Conservation (phyloP, 1,284 basidiomycete species). For the Ceratobasidium theobromae region DNA sequence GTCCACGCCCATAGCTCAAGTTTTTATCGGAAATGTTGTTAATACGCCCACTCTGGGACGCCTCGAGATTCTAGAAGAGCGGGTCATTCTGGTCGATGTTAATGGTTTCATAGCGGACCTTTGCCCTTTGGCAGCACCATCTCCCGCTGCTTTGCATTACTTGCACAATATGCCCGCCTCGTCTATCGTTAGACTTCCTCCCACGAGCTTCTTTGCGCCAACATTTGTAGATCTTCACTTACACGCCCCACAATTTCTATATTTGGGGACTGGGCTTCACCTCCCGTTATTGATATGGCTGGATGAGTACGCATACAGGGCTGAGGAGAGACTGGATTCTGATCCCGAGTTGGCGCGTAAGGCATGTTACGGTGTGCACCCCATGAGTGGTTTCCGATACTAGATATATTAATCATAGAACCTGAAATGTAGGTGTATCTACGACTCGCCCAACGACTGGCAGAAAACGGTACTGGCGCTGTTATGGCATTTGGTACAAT, state of each 20-base stretch:
- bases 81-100: constrained; percentile 29
- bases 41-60: constrained; percentile 30
- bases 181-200: constrained; percentile 43
- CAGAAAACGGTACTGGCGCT: constrained; percentile 72
- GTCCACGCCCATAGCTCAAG: constrained; percentile 24
- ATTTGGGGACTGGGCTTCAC: constrained; percentile 81
- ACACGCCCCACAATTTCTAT: constrained; percentile 84
- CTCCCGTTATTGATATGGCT: constrained; percentile 84
- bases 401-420: neutral
- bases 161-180: constrained; percentile 26
- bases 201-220: constrained; percentile 68
- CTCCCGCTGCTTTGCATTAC: constrained; percentile 6
- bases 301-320: constrained; percentile 71
- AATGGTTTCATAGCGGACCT: constrained; percentile 35
- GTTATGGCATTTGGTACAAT: constrained; percentile 81
- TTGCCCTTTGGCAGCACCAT: constrained; percentile 17
- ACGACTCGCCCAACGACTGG: constrained; percentile 61
- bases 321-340: constrained; percentile 71
- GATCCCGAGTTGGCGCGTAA: constrained; percentile 59
- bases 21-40: constrained; percentile 32
- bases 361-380: constrained; percentile 31
- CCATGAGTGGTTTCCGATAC: neutral
- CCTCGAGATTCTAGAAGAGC: constrained; percentile 39
- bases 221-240: constrained; percentile 80
- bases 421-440: constrained; percentile 54